Evolutionary conservation across 768 basidiomycete genomes (phyloP), one percentile per base, ranked within the genome.

Genomic region (Tubosaeta sp.): DNA sequence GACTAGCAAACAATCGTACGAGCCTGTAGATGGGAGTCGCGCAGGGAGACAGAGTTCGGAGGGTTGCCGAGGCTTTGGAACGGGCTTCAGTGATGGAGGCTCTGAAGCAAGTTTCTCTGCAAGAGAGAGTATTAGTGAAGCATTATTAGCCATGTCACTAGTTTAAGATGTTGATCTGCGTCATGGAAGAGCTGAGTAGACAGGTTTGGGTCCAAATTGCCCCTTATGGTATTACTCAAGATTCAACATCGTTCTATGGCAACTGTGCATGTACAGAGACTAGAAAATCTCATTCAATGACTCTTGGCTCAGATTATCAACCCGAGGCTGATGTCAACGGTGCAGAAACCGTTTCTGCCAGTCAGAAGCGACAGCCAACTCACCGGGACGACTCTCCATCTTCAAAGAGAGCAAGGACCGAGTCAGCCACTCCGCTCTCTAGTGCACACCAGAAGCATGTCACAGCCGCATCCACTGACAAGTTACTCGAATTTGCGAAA

Each of bases 11-110:
- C 13, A 43, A 52, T 10, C 35, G 22, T 37, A 73, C 79, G 46
- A 58, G 85, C 86, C 78, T 55, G 71, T 76, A 8, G 84, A 78
- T 13, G 88, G 88, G 42, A 90, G 76, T n/a, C 87, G 77, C 47
- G 77, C 79, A 31, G 82, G 85, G 32, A 90, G 74, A 65, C 84
- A 86, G 51, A 79, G 79, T 10, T 79, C 72, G 4, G 81, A 76
- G 9, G 57, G 57, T 3, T 81, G 58, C 39, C 76, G 76, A 53
- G 63, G 70, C 52, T 80, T 75, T 47, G 69, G 49, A 22, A 42
- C 35, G 12, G 71, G 69, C 31, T 58, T 57, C 9, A 51, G 49
- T 37, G 58, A 46, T 16, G 39, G 42, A 29, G 55, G 39, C 9
- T 64, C 62, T 25, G 59, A 52, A 33, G 57, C 43, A 25, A 71